These are phyloP conservation scores for Zalaria sp. DNA, from an alignment of 2,329 filamentous ascomycete genomes.

Conservation along the genomic window DNA sequence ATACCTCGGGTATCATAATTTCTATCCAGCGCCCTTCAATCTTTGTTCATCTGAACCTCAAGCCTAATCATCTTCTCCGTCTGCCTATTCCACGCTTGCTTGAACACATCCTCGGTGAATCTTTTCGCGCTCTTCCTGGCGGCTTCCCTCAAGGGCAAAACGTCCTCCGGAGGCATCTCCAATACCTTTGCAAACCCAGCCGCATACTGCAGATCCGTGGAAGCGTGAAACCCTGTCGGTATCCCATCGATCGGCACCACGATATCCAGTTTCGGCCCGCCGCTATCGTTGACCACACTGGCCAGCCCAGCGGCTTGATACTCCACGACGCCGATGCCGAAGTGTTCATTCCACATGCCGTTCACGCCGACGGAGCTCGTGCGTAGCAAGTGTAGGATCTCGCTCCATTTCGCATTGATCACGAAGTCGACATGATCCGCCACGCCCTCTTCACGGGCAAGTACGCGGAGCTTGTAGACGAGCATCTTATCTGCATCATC, in stretches of 20 bases:
- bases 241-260: conserved; percentile 67
- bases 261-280: conserved; percentile 87
- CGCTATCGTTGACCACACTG: conserved; percentile 82
- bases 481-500: conserved; percentile 66
- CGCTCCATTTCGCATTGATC: conserved; percentile 77
- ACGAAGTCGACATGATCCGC: conserved; percentile 77
- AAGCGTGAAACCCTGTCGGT: conserved; percentile 81
- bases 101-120: conserved; percentile 83
- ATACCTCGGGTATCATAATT: no score
- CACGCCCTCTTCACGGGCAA: conserved; percentile 76
- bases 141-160: conserved; percentile 57
- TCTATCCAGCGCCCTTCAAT: background rate
- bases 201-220: conserved; percentile 65
- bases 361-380: conserved; percentile 79
- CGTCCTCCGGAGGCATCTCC: conserved; percentile 47
- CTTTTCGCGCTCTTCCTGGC: conserved; percentile 66
- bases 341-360: conserved; percentile 99
- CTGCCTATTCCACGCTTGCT: conserved; percentile 60
- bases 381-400: conserved; percentile 67
- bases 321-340: conserved; percentile 95
- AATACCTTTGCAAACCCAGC: conserved; percentile 66
- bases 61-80: conserved; percentile 53
- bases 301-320: conserved; percentile 93
- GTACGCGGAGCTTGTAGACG: conserved; percentile 76
- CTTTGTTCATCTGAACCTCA: background rate